These are phyloP conservation scores for Naganishia friedmannii DNA, from an alignment of 768 basidiomycete species.

Conservation along the genomic window DNA sequence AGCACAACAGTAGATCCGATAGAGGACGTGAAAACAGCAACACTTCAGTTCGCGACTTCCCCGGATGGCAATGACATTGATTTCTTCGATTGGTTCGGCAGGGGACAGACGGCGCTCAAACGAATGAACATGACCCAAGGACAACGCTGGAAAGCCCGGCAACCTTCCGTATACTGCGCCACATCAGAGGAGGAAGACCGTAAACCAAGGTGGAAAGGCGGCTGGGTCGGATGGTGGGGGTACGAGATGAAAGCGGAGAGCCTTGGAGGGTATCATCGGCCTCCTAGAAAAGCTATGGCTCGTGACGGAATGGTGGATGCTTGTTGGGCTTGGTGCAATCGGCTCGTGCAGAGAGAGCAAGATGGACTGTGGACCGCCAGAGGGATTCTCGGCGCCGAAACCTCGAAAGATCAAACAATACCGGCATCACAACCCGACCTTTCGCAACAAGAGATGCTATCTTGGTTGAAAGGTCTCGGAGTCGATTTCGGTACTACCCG, in stretches of 20 bases:
- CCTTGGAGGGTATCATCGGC: slow-evolving; percentile 42
- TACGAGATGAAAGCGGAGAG: slow-evolving; percentile 53
- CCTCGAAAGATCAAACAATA: neutral
- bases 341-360: slow-evolving; percentile 36
- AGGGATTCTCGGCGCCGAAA: slow-evolving; percentile 33
- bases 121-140: slow-evolving; percentile 20
- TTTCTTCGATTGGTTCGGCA: slow-evolving; percentile 18
- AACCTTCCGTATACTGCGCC: slow-evolving; percentile 8
- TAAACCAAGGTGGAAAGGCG: slow-evolving; percentile 42
- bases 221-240: slow-evolving; percentile 52
- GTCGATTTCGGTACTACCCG: slow-evolving; percentile 29
- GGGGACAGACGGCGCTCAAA: slow-evolving; percentile 10
- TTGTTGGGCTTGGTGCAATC: slow-evolving; percentile 47
- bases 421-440: neutral
- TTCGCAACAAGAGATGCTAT: slow-evolving; percentile 31
- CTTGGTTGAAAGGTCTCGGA: slow-evolving; percentile 37
- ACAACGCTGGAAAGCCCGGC: slow-evolving; percentile 20
- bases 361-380: slow-evolving; percentile 45
- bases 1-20: neutral
- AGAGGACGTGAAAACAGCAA: neutral
- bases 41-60: neutral
- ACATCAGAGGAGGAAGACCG: slow-evolving; percentile 14
- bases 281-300: slow-evolving; percentile 20
- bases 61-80: neutral
- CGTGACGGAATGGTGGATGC: slow-evolving; percentile 36